These are phyloP conservation scores for Gorgonomyces haynaldii DNA, from an alignment of 192 early-diverging fungal genomes.

Conservation along the genomic window DNA sequence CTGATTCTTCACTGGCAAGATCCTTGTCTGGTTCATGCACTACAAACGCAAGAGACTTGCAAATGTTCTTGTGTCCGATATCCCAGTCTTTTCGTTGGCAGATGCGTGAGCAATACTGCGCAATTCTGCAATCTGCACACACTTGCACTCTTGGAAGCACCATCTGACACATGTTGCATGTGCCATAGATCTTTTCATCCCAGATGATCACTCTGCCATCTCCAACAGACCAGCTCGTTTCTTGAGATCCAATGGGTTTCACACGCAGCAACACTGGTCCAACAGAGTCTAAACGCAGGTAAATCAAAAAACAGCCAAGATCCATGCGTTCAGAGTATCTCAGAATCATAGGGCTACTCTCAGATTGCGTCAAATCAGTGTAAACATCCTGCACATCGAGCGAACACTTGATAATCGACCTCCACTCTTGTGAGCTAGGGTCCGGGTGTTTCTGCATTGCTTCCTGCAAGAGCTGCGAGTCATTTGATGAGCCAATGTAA, in stretches of 20 bases:
- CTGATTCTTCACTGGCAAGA: no score
- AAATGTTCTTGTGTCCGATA: not conserved
- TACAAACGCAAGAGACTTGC: not conserved
- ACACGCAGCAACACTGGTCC: not conserved
- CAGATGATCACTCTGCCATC: not conserved
- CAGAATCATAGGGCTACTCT: not conserved
- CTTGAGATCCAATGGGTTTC: not conserved
- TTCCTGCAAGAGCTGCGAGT: not conserved
- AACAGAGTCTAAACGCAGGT: not conserved
- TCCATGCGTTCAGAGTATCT: conserved; percentile 11
- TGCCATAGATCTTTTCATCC: conserved; percentile 1
- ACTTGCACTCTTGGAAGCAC: not conserved
- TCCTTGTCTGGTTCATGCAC: not conserved
- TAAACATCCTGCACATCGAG: not conserved
- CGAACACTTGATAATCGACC: not conserved
- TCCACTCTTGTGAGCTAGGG: not conserved
- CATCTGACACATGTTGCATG: not conserved
- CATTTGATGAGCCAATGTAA: not conserved
- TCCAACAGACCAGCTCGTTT: not conserved
- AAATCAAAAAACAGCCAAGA: conserved; percentile 5
- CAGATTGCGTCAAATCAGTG: not conserved
- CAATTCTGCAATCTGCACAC: conserved; percentile 4
- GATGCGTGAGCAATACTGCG: not conserved
- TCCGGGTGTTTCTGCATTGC: not conserved
- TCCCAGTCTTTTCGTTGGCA: conserved; percentile 6